Conservation (phyloP, 2,329 filamentous ascomycete species). For the Passalora sequoiae region DNA sequence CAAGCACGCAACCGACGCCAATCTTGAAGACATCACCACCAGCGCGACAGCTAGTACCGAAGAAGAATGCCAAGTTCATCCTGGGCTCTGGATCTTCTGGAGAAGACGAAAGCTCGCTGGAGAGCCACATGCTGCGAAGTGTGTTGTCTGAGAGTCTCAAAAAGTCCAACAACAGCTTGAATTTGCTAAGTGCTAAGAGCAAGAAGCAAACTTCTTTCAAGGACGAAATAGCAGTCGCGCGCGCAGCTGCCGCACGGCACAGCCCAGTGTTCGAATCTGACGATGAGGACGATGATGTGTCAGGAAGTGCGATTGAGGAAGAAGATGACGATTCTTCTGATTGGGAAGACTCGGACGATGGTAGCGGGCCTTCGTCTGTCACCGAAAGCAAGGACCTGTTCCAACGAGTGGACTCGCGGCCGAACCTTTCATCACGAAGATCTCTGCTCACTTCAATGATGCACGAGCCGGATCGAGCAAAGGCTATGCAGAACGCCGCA, state of each 20-base stretch:
- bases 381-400: constrained; percentile 66
- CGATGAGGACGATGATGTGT: constrained; percentile 56
- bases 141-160: constrained; percentile 51
- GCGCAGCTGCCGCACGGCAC: constrained; percentile 52
- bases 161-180: constrained; percentile 29
- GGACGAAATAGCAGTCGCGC: constrained; percentile 63
- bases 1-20: constrained; percentile 49
- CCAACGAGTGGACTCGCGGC: constrained; percentile 82
- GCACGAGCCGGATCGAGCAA: constrained; percentile 69
- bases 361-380: constrained; percentile 74
- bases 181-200: constrained; percentile 36
- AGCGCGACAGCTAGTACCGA: constrained; percentile 35
- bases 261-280: constrained; percentile 58
- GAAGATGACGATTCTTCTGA: constrained; percentile 45
- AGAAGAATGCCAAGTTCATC: constrained; percentile 65
- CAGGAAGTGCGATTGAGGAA: constrained; percentile 73
- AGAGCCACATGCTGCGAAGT: constrained; percentile 56
- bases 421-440: constrained; percentile 75
- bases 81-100: constrained; percentile 69
- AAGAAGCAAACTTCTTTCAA: constrained; percentile 82
- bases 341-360: constrained; percentile 59
- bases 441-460: constrained; percentile 89
- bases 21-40: constrained; percentile 53
- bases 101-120: constrained; percentile 75
- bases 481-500: constrained; percentile 63